A percentile compares a stretch with the other conserved stretches of the same genome.
phyloP scores from a whole-genome alignment of 192 early-diverging fungal genomes.

The Backusella luteola region DNA sequence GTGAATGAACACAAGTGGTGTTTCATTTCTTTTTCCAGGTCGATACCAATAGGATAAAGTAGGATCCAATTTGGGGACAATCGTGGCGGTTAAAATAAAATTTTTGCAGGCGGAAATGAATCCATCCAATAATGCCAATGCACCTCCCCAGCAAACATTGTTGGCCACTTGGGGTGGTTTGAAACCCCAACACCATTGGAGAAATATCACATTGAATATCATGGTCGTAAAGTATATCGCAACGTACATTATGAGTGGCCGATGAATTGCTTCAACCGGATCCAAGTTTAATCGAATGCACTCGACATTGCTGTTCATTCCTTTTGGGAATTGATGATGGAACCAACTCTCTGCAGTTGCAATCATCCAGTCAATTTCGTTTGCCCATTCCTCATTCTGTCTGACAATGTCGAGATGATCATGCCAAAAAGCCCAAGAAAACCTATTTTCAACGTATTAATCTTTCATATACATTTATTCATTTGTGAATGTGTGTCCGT shows the following conservation, averaged over 20 bases:
- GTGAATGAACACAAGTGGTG: slow-evolving; percentile 67
- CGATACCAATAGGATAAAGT: background rate
- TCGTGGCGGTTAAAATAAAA: background rate
- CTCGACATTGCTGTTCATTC: slow-evolving; percentile 43
- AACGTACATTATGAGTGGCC: slow-evolving; percentile 56
- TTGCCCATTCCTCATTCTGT: slow-evolving; percentile 25
- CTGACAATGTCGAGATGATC: slow-evolving; percentile 36
- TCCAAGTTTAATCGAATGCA: slow-evolving; percentile 60
- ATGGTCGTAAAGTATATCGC: slow-evolving; percentile 29
- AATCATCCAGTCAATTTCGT: slow-evolving; percentile 45
- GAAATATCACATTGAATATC: slow-evolving; percentile 19
- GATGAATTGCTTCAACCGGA: slow-evolving; percentile 51
- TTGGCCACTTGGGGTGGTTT: background rate
- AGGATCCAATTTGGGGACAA: background rate
- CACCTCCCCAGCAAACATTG: slow-evolving; percentile 12
- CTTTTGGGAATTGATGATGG: slow-evolving; percentile 38
- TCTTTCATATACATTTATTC: background rate
- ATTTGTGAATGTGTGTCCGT: background rate
- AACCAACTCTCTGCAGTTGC: slow-evolving; percentile 33
- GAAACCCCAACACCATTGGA: slow-evolving; percentile 21
- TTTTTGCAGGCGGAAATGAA: slow-evolving; percentile 6
- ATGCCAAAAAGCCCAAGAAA: slow-evolving; percentile 55
- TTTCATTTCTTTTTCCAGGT: slow-evolving; percentile 13
- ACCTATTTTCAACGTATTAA: slow-evolving; percentile 31
- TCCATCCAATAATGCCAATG: background rate